Conservation (phyloP, 2,329 filamentous ascomycete species). For the Zasmidium citrigriseum region DNA sequence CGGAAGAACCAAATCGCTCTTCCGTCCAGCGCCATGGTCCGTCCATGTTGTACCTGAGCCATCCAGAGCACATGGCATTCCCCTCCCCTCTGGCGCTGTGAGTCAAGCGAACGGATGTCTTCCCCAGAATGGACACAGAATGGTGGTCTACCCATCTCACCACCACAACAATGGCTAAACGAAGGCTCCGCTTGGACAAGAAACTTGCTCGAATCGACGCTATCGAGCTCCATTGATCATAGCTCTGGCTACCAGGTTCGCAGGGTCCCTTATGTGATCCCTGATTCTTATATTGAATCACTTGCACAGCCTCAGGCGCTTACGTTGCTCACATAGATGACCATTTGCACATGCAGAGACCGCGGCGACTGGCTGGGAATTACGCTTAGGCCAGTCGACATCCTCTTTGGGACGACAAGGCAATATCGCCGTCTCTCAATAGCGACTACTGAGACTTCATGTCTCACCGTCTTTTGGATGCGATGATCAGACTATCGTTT, state of each 20-base stretch:
- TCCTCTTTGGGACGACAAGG: neutral
- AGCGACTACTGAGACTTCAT: neutral
- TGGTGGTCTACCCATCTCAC: neutral
- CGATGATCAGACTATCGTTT: neutral
- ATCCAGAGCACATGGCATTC: neutral
- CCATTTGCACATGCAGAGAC: neutral
- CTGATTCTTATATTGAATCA: neutral
- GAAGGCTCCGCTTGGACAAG: neutral
- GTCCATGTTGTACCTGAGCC: neutral
- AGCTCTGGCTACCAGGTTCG: neutral
- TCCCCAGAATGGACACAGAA: neutral
- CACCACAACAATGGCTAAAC: neutral
- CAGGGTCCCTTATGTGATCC: neutral
- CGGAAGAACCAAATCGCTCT: neutral
- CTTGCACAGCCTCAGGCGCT: neutral
- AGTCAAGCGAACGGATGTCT: neutral
- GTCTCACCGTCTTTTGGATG: neutral
- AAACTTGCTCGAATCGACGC: neutral
- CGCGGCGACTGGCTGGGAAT: neutral
- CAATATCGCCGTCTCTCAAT: neutral
- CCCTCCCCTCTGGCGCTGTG: neutral
- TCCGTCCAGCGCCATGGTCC: neutral
- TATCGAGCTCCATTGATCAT: neutral
- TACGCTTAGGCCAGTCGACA: neutral
- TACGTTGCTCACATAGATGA: neutral